Base-by-base conservation (phyloP, 2,329 filamentous ascomycete species). In the Penicillium sclerotigenum region DNA sequence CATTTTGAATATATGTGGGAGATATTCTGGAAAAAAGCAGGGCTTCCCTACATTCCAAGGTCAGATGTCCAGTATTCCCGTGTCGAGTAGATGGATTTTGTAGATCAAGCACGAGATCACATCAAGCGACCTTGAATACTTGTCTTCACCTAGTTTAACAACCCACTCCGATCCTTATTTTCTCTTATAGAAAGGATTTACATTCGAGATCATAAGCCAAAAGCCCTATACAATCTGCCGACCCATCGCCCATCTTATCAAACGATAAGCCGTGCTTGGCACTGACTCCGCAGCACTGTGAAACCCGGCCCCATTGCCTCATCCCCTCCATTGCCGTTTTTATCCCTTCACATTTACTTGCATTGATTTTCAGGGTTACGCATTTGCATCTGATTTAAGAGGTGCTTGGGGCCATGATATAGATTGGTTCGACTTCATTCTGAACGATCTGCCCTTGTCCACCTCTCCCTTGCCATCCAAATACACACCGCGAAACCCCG, bases 241-340 rank as follows among this genome's bases (percentile, higher is more conserved):
- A 29, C 8, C 34, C 37, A 45, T 45, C 26, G 22, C 20, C 48
- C 58, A 56, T 61, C 62, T 64, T 62, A 65, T 63, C 61, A 52
- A 54, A 16, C 43, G 63, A 65, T 65, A 63, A 65, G 59, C 52
- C 40, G 47, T 43, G 50, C 62, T 65, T 59, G 60, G 61, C 63
- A 52, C 50, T 47, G 57, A 64, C 62, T 63, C 62, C 61, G 59
- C 63, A 60, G 22, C 43, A 56, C 42, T 56, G 57, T 61, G 60
- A 64, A 55, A 61, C 59, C 47, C 50, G 54, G 52, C 57, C 61
- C 57, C 49, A 59, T 59, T 60, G 59, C 62, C 61, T 59, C 63
- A 60, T 62, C 57, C 58, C 60, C 56, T 58, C 57, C 60, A 59
- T 63, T 58, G 54, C 59, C 53, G 54, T 47, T 59, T 57, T 56